Evolutionary conservation across 306 rosid species (phyloP).

Genomic region (Malus fusca): DNA sequence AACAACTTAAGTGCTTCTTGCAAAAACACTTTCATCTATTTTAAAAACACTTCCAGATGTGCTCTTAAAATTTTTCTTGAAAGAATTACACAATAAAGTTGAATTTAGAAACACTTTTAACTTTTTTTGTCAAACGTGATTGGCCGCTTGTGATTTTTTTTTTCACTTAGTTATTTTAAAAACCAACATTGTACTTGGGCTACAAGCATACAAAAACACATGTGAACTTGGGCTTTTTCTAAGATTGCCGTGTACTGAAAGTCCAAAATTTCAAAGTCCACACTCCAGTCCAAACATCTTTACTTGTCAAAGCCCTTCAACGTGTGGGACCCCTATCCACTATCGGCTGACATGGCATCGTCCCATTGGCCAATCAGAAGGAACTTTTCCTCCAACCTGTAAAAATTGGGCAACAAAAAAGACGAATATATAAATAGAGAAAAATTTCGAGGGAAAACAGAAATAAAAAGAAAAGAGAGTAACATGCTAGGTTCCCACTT

Average conservation of each 20-base stretch:
- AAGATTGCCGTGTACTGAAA: background rate
- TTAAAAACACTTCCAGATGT: rapidly evolving
- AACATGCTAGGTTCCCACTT: constrained; percentile 19
- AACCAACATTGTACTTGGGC: background rate
- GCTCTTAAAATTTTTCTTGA: no score
- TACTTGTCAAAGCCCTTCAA: background rate
- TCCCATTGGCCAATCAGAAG: background rate
- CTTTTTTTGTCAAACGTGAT: no score
- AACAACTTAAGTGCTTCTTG: no score
- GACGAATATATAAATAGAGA: background rate
- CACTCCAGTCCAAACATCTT: background rate
- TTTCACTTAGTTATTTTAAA: no score
- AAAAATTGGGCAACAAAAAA: background rate
- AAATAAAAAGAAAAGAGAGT: background rate
- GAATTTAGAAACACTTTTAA: no score
- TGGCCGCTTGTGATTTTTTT: background rate
- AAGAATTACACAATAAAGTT: no score
- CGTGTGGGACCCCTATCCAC: background rate
- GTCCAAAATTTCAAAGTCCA: background rate
- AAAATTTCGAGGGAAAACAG: background rate
- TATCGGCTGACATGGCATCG: background rate
- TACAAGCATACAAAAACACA: background rate
- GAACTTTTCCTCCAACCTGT: background rate
- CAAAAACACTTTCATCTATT: no score
- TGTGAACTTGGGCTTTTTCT: background rate